Evolutionary conservation across 2,329 filamentous ascomycete genomes (phyloP), one percentile per base, ranked within the genome.

Genomic region (Acephala macrosclerotiorum): DNA sequence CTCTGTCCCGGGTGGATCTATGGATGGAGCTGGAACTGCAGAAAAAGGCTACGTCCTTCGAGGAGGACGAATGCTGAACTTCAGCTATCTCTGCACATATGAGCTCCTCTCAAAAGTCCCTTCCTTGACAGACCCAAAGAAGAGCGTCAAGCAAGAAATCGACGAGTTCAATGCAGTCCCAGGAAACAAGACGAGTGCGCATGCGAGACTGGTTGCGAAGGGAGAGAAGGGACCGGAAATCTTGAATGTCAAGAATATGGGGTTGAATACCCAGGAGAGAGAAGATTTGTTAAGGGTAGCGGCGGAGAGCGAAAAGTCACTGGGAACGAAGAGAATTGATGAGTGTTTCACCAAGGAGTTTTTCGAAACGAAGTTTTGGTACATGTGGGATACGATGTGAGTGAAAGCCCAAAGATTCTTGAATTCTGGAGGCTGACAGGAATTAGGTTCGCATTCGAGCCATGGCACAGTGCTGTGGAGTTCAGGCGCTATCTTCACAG

Each of bases 331-430:
- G 49, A 65, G 65, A 25, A 67, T 71, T 38, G 58, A 67, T 51
- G 69, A 69, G 26, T 69, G 65, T 35, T 71, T 71, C 33, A 55
- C 35, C 1, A 57, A 65, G 35, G 73, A 72, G 22, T 78, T 79
- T 62, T 79, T 79, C 66, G 55, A 73, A 59, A 77, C 74, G 33
- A 77, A 77, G 58, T 79, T 79, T 60, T 79, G 77, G 77, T 74
- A 75, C 58, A 75, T 77, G 70, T 78, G 76, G 74, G 75, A 72
- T 35, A 78, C 75, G 42, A 79, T 77, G 68, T 76, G 72, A 58
- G 62, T 60, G 9, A n/a, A 42, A 49, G 25, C 26, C 29, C 6
- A 2, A 16, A 16, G 25, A 7, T 12, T n/a, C 22, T 29, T 35
- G 56, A 55, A 22, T 45, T 49, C 18, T 47, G n/a, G 14, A 29